A percentile compares a stretch with the other conserved stretches of the same genome.
These are phyloP conservation scores for Cadophora gregata DNA, from an alignment of 2,329 filamentous ascomycete species.

Conservation along the genomic window DNA sequence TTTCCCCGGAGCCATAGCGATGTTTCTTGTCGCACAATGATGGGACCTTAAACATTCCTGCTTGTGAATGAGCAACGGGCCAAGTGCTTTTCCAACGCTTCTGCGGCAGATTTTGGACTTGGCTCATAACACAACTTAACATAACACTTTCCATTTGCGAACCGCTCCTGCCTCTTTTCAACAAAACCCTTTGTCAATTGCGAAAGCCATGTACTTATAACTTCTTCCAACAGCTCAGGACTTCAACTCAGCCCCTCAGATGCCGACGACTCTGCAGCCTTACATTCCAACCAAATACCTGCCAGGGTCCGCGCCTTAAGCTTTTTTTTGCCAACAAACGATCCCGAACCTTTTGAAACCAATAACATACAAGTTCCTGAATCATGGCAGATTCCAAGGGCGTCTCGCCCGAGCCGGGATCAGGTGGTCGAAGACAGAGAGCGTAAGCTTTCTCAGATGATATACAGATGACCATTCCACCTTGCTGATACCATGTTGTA, in stretches of 20 bases:
- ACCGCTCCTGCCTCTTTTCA: constrained; percentile 5
- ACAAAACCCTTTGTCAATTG: constrained; percentile 8
- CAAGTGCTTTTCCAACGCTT: constrained; percentile 15
- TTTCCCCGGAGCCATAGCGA: not conserved
- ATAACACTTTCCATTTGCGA: constrained; percentile 4
- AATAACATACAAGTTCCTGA: constrained; percentile 21
- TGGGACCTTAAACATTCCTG: constrained; percentile 9
- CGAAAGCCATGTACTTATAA: constrained; percentile 36
- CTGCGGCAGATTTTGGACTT: constrained; percentile 11
- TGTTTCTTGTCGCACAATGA: constrained; percentile 12
- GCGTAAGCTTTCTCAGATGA: constrained; percentile 39
- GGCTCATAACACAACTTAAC: constrained; percentile 14
- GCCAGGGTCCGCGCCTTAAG: constrained; percentile 41
- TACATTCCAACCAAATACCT: constrained; percentile 28
- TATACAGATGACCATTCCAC: constrained; percentile 25
- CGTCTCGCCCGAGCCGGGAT: constrained; percentile 36
- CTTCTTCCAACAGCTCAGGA: constrained; percentile 21
- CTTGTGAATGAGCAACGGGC: constrained; percentile 15
- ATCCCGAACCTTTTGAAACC: constrained; percentile 24
- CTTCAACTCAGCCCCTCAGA: constrained; percentile 36
- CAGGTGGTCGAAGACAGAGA: constrained; percentile 43
- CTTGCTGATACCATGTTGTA: constrained; percentile 36
- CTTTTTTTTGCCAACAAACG: constrained; percentile 36
- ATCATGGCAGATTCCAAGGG: constrained; percentile 37
- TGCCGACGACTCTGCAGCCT: constrained; percentile 33